Base-by-base conservation (phyloP, 2,329 filamentous ascomycete genomes). In the Ascochyta pisi region DNA sequence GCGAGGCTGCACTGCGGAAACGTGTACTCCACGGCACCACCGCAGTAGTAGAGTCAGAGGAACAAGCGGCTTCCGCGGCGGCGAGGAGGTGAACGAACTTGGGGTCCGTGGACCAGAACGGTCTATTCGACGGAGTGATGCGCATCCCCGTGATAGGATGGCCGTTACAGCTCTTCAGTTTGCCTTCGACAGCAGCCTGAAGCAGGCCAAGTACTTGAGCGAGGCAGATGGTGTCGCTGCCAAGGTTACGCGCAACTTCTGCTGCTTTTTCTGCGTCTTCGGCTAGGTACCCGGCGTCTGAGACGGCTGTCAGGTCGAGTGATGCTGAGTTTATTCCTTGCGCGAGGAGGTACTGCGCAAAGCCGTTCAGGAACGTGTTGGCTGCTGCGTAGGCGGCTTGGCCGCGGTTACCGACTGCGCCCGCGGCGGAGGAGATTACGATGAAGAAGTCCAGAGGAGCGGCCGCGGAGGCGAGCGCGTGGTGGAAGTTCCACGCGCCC, bases 371-470 rank as follows among this genome's bases (percentile, higher is more conserved):
- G 54, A 73, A 73, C 2, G 62, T 64, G 54, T 73, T 73, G 1
- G 67, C 69, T 3, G 64, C 65, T 12, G 48, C 46, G 47, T 73
- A 73, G 31, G 57, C 61, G 12, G 60, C 49, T 54, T 73, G 70
- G 2, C 65, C 67, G 1, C 38, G 31, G 43, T 62, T 65, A 6
- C 67, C 67, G 58, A 66, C 48, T 2, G 66, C 50, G 22, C 51
- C 48, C 0, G 62, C 51, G 4, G 67, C 56, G 0, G 73, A 77
- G 1, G 74, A 77, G 41, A 73, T 68, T n/a, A 74, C 45, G 40
- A 78, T 61, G 58, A 79, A 77, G 60, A 77, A 78, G 33, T 78
- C 75, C 2, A 78, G 63, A 0, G 67, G 42, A 3, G 23, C 39
- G n/a, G 15, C 9, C 4, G 9, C 19, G 16, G 41, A 37, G 2